Evolutionary conservation across 768 basidiomycete genomes (phyloP).

Genomic region (Phanerochaete carnosa): DNA sequence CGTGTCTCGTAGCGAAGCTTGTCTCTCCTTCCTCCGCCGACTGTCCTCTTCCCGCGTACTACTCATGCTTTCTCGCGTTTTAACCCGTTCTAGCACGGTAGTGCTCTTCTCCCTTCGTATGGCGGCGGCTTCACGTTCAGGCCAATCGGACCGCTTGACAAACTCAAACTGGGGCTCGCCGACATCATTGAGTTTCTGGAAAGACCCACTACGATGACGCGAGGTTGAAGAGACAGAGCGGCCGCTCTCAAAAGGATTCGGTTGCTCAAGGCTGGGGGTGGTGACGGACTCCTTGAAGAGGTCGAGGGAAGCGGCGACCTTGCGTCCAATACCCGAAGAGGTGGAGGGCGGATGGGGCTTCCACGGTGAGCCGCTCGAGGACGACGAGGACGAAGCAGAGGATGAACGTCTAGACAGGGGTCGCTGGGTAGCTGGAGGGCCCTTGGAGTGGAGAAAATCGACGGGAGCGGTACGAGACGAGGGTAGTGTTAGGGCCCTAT

Average conservation of each 20-base stretch:
- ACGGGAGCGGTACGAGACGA: slow-evolving; percentile 26
- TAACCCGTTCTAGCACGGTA: slow-evolving; percentile 52
- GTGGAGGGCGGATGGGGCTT: slow-evolving; percentile 15
- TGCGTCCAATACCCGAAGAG: slow-evolving; percentile 62
- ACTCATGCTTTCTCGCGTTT: slow-evolving; percentile 45
- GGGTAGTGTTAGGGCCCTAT: slow-evolving; percentile 33
- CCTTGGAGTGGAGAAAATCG: slow-evolving; percentile 18
- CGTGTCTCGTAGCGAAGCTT: slow-evolving; percentile 40
- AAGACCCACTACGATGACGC: slow-evolving; percentile 31
- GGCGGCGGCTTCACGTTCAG: slow-evolving; percentile 71
- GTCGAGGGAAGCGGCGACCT: slow-evolving; percentile 79
- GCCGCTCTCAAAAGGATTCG: slow-evolving; percentile 25
- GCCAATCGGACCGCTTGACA: slow-evolving; percentile 84
- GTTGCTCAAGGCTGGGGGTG: slow-evolving; percentile 30
- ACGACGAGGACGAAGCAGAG: slow-evolving; percentile 24
- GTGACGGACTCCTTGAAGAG: slow-evolving; percentile 75
- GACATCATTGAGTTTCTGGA: slow-evolving; percentile 47
- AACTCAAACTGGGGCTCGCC: slow-evolving; percentile 74
- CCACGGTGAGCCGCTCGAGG: slow-evolving; percentile 17
- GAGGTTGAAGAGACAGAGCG: slow-evolving; percentile 23
- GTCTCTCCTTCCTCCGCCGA: slow-evolving; percentile 31
- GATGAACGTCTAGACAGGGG: slow-evolving; percentile 21
- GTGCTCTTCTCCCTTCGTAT: slow-evolving; percentile 67
- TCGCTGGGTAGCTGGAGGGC: slow-evolving; percentile 16
- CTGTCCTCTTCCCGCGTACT: slow-evolving; percentile 19